These are phyloP conservation scores for Chaetomiaceae sp. DNA, from an alignment of 2,329 filamentous ascomycete species.

Conservation along the genomic window DNA sequence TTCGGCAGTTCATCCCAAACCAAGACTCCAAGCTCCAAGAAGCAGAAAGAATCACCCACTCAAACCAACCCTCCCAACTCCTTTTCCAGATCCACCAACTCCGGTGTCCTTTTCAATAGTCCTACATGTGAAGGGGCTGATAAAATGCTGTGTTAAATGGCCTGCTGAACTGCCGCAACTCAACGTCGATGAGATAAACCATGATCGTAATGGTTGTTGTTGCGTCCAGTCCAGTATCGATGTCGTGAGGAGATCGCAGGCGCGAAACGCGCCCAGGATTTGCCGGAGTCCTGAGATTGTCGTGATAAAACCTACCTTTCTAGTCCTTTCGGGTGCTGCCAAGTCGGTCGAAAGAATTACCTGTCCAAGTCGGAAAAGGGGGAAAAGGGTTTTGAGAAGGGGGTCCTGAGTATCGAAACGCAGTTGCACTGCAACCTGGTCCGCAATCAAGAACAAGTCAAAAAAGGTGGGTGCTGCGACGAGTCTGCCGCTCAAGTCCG, in stretches of 20 bases:
- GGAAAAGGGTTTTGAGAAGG: not conserved
- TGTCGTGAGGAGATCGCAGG: not conserved
- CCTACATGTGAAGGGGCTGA: slow-evolving; percentile 8
- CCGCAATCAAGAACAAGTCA: not conserved
- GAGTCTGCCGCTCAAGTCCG: slow-evolving; percentile 25
- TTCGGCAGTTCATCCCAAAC: not conserved
- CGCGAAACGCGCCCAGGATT: not conserved
- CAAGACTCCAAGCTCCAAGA: not conserved
- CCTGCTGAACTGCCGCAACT: not conserved
- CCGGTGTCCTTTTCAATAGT: not conserved
- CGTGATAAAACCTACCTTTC: slow-evolving; percentile 5
- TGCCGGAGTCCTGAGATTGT: not conserved
- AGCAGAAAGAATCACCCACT: not conserved
- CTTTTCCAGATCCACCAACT: slow-evolving; percentile 2
- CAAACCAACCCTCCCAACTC: not conserved
- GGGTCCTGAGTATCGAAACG: not conserved
- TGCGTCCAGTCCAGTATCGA: not conserved
- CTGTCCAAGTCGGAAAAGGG: not conserved
- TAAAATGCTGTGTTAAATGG: slow-evolving; percentile 11
- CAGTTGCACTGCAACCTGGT: slow-evolving; percentile 21
- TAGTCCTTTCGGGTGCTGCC: not conserved
- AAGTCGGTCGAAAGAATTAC: slow-evolving; percentile 2
- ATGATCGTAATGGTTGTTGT: not conserved
- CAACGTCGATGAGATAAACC: not conserved
- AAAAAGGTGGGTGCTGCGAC: slow-evolving; percentile 4